A percentile compares a stretch with the other conserved stretches of the same genome.
Conservation (phyloP, 495 filamentous ascomycete genomes). For the Entonaema liquescens region DNA sequence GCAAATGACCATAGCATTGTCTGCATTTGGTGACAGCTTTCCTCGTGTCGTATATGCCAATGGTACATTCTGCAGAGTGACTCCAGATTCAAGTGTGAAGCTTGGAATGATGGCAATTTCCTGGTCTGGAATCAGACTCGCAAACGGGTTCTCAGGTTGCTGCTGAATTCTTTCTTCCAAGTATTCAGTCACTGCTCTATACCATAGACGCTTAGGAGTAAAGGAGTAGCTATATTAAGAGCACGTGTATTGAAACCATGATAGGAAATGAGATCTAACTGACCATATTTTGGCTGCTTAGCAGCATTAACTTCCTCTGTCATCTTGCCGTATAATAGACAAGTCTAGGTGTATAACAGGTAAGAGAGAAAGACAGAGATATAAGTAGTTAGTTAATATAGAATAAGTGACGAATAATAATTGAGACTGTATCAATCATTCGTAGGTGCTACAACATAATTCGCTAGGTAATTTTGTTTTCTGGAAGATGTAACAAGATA, state of each 20-base stretch:
- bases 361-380: not conserved
- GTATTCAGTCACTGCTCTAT: conserved; percentile 62
- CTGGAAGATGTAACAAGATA: not conserved
- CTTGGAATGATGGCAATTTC: conserved; percentile 82
- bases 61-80: conserved; percentile 84
- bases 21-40: conserved; percentile 72
- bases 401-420: not conserved
- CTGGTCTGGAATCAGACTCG: conserved; percentile 85
- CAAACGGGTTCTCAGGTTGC: conserved; percentile 94
- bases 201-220: not conserved
- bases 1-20: conserved; percentile 97
- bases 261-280: conserved; percentile 37
- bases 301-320: conserved; percentile 12
- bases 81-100: conserved; percentile 94
- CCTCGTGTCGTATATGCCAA: conserved; percentile 92
- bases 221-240: not conserved
- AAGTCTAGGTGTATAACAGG: conserved; percentile 1
- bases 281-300: conserved; percentile 50
- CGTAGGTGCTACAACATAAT: not conserved
- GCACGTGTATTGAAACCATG: not conserved
- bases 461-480: not conserved
- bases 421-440: not conserved
- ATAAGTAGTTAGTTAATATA: not conserved
- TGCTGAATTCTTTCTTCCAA: conserved; percentile 64
- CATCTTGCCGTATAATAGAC: conserved; percentile 31